Conservation (phyloP, 768 basidiomycete genomes). For the Bullera alba region DNA sequence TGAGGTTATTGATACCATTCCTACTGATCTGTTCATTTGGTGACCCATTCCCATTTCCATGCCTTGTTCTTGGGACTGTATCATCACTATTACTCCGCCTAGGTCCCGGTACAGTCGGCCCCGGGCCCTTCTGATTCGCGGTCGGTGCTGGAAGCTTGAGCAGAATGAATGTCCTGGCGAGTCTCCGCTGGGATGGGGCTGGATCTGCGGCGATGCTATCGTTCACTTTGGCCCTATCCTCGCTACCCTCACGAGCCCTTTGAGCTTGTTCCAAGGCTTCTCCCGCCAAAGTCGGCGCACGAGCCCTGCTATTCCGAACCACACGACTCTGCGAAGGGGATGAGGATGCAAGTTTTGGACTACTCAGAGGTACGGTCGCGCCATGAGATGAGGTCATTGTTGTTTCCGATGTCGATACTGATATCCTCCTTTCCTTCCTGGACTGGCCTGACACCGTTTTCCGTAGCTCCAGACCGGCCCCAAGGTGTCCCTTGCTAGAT, state of each 20-base stretch:
- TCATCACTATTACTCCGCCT: neutral
- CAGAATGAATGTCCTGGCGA: neutral
- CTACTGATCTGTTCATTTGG: neutral
- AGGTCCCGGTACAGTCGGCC: neutral
- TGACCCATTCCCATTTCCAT: no score
- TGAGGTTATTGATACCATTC: neutral
- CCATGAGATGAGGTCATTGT: neutral
- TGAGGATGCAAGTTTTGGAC: conserved; percentile 2
- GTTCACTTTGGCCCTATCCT: neutral
- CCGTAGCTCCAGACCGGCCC: no score
- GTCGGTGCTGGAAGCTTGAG: neutral
- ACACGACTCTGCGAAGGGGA: neutral
- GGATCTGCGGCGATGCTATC: neutral
- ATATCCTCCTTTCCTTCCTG: neutral
- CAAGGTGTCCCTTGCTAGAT: no score
- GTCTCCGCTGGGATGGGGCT: neutral
- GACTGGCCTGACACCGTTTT: no score
- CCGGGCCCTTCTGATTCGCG: no score
- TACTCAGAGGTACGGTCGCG: neutral
- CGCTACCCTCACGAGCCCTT: neutral
- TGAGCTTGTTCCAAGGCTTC: conserved; percentile 32
- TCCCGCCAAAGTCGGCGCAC: conserved; percentile 35
- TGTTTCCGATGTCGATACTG: conserved; percentile 1
- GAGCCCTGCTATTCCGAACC: conserved; percentile 4
- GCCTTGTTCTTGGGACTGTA: neutral